These are phyloP conservation scores for Prillingera fragicola DNA, from an alignment of 1,284 basidiomycete genomes.

Conservation along the genomic window DNA sequence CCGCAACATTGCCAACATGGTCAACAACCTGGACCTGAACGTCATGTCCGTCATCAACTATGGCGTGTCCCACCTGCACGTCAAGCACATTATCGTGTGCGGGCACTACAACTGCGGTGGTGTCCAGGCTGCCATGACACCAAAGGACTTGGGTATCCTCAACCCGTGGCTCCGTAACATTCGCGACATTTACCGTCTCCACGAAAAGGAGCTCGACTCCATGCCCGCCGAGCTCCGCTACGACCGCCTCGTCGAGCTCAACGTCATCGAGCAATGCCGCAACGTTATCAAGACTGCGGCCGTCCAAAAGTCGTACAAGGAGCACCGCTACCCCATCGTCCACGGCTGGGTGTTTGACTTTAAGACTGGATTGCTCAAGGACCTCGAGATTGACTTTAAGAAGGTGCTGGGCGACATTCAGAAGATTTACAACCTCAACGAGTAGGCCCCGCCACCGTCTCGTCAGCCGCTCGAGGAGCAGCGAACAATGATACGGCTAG, in stretches of 20 bases:
- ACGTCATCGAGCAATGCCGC: constrained; percentile 19
- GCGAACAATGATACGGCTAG: no score
- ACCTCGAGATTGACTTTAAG: constrained; percentile 15
- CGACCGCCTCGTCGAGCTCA: constrained; percentile 20
- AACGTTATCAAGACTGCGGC: constrained; percentile 21
- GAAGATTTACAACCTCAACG: constrained; percentile 20
- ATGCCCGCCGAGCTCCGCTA: constrained; percentile 9
- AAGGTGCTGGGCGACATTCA: constrained; percentile 12
- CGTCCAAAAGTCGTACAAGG: constrained; percentile 11
- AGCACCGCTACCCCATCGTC: constrained; percentile 15
- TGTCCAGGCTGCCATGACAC: constrained; percentile 18
- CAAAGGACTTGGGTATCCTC: constrained; percentile 18
- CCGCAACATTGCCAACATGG: constrained; percentile 21
- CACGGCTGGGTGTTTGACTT: constrained; percentile 21
- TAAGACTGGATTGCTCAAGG: constrained; percentile 16
- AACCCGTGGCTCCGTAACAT: constrained; percentile 22
- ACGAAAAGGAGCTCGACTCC: constrained; percentile 17
- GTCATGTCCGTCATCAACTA: constrained; percentile 21
- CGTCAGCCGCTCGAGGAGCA: no score
- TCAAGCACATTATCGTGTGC: constrained; percentile 22
- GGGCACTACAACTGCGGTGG: constrained; percentile 21
- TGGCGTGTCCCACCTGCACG: constrained; percentile 16
- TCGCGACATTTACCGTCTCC: constrained; percentile 18
- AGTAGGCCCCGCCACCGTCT: constrained; percentile 1
- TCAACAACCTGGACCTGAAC: constrained; percentile 17